Evolutionary conservation across 2,329 filamentous ascomycete species (phyloP), one percentile per base, ranked within the genome.

Genomic region (Alternaria longipes): DNA sequence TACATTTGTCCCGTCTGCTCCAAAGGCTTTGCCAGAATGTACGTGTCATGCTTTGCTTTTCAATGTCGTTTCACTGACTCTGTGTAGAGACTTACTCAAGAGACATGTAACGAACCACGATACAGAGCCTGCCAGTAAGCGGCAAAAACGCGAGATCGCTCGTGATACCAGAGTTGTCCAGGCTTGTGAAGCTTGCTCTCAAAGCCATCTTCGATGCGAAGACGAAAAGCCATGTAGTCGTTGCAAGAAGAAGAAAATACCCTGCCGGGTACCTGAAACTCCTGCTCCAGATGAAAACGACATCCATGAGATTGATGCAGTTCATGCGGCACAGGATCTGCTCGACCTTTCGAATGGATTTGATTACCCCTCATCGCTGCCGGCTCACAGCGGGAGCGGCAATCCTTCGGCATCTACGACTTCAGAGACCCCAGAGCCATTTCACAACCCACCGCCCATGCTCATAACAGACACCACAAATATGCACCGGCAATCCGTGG

Each of bases 141-240:
- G 70, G 22, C 67, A 70, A 34, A 71, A 66, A 36, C 63, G 61
- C 41, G 69, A 70, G 18, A 73, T 68, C n/a, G 59, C 69, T 24
- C 74, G 73, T 22, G 64, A 72, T 14, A 72, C 66, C 34, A 60
- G 73, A 42, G 74, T 74, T 18, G 66, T 75, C 8, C 83, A 85
- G 69, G 84, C 84, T 1, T 86, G 84, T 62, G 83, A 83, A 59
- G 78, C 82, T 5, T 86, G 84, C 62, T 84, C 84, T 22, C 78
- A 80, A 22, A 81, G 83, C 3, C 84, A 86, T 66, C 74, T 86
- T 20, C 83, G 84, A 67, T 86, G 84, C 62, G 83, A 85, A 61
- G 84, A 86, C 63, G 79, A 82, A 46, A 86, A 86, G 72, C 84
- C 84, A 8, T 86, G 84, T 67, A 82, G 78, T 62, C 77, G 84